Conservation (phyloP, 1,284 basidiomycete species). For the Filobasidium uniguttulatum region DNA sequence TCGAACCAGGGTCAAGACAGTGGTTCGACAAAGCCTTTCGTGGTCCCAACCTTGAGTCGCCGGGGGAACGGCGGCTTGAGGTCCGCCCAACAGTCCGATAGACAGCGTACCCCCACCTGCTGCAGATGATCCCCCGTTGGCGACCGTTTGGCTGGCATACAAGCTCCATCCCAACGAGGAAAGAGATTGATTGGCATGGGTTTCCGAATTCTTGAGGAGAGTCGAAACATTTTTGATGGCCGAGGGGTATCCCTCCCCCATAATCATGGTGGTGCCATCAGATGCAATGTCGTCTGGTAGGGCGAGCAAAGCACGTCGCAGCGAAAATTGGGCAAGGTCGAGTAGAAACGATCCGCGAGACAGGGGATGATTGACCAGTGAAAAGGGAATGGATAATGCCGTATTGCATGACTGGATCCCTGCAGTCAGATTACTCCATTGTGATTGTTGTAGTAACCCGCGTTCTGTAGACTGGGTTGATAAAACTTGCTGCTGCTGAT, state of each 20-base stretch:
- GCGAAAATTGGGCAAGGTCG: slow-evolving; percentile 5
- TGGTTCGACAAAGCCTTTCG: slow-evolving; percentile 4
- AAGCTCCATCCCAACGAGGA: slow-evolving; percentile 4
- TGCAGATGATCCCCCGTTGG: background rate
- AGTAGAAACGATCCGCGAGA: slow-evolving; percentile 5
- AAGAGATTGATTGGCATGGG: slow-evolving; percentile 11
- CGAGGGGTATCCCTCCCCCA: no score
- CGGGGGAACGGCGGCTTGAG: background rate
- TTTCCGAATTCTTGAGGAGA: slow-evolving; percentile 11
- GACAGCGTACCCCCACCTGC: slow-evolving; percentile 1
- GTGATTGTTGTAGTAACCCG: no score
- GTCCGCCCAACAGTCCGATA: background rate
- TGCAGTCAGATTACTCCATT: no score
- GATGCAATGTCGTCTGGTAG: background rate
- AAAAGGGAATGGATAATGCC: background rate
- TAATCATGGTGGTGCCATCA: no score
- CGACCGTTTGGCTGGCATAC: background rate
- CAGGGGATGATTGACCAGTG: slow-evolving; percentile 5
- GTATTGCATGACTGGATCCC: no score
- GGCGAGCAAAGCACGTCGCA: slow-evolving; percentile 4
- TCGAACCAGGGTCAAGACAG: slow-evolving; percentile 5
- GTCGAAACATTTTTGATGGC: background rate
- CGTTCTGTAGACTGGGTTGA: no score
- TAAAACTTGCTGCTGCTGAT: no score
- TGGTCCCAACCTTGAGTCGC: slow-evolving; percentile 6